Conservation (phyloP, 768 basidiomycete genomes). For the Termitomyces sp. region DNA sequence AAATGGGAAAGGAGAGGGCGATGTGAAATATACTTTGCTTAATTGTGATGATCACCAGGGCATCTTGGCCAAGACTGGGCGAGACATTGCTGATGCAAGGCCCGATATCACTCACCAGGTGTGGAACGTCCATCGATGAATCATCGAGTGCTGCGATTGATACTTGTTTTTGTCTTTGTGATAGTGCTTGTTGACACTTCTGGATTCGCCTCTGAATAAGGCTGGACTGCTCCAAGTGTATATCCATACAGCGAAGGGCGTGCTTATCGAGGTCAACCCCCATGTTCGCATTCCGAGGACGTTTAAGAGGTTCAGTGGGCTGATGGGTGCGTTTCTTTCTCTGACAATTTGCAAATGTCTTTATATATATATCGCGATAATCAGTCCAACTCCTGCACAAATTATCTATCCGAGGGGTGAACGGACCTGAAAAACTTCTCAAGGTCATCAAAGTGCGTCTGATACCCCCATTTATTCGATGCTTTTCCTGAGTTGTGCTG, state of each 20-base stretch:
- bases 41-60: slow-evolving; percentile 99
- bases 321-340: slow-evolving; percentile 72
- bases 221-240: slow-evolving; percentile 95
- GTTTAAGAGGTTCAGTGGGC: slow-evolving; percentile 96
- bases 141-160: background rate
- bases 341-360: background rate
- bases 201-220: slow-evolving; percentile 98
- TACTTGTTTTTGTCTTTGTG: background rate
- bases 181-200: slow-evolving; percentile 90
- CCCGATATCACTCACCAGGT: slow-evolving; percentile 99
- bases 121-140: slow-evolving; percentile 15
- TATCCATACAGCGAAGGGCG: slow-evolving; percentile 94
- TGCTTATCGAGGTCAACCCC: slow-evolving; percentile 97
- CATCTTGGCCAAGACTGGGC: slow-evolving; percentile 93
- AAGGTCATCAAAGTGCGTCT: slow-evolving; percentile 87
- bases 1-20: slow-evolving; percentile 55
- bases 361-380: slow-evolving; percentile 3
- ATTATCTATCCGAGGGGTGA: slow-evolving; percentile 91
- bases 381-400: slow-evolving; percentile 96
- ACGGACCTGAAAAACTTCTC: slow-evolving; percentile 93
- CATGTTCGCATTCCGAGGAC: slow-evolving; percentile 96
- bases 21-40: slow-evolving; percentile 92
- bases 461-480: background rate
- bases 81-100: slow-evolving; percentile 98
- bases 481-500: background rate